Base-by-base conservation (phyloP, 768 basidiomycete genomes). In the Russula dissimulans region DNA sequence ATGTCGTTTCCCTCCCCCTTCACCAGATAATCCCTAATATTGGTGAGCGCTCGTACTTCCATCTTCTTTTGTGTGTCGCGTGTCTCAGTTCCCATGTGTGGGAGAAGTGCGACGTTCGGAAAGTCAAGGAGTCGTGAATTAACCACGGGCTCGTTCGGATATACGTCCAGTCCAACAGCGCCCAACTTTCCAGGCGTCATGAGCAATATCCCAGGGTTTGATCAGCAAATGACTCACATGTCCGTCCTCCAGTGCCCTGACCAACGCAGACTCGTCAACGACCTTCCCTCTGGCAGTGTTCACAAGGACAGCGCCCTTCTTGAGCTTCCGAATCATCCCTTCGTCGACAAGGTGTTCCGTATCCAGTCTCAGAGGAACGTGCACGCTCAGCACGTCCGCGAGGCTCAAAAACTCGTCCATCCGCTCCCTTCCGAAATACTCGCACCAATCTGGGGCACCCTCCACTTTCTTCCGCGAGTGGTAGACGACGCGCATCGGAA, bases 211-310 rank as follows among this genome's bases (percentile, higher is more conserved):
- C 8, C n/a, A 31, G 39, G 43, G 22, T 22, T 53, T 15, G 14
- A 17, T 17, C 7, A 41, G 26, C 10, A 26, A 50, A 22, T 45
- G 6, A 77, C 90, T 69, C 69, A 94, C 92, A 72, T 95, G 91
- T 11, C 91, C 91, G 65, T 87, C 86, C 68, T 91, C 85, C 54
- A 97, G 72, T 26, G 92, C 92, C 32, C 79, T 79, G 62, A 95
- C 88, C 76, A 97, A 77, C 4, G 91, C 94, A 6, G 81, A 83
- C 72, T 95, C 91, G 63, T 95, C 89, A 38, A 97, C 79, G 29
- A 95, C 83, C 68, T 88, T 94, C 11, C 94, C 94, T n/a, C 94
- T 75, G 22, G 92, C 91, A 3, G 91, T 94, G 71, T 94, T 94
- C 62, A 94, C 80, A 67, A 95, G 80, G 55, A 91, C 79, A 3